Conservation (phyloP, 768 basidiomycete species). For the Holtermanniella nyarrowii region DNA sequence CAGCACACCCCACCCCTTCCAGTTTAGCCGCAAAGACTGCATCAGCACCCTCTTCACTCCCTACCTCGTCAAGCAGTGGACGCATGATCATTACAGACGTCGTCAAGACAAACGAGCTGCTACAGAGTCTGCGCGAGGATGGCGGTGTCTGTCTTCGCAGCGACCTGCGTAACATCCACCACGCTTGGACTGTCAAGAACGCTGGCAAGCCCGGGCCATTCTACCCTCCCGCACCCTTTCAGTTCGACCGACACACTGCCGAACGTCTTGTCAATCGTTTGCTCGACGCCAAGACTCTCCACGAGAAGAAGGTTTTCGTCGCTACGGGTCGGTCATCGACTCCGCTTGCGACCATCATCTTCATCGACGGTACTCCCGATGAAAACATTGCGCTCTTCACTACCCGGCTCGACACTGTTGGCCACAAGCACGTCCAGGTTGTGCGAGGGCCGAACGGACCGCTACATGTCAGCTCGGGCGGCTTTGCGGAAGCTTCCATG, state of each 20-base stretch:
- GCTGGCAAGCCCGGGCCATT: slow-evolving; percentile 24
- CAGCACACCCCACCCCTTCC: no score
- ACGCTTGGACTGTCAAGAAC: slow-evolving; percentile 14
- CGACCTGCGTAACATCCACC: slow-evolving; percentile 13
- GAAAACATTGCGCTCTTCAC: no score
- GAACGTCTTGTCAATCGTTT: slow-evolving; percentile 52
- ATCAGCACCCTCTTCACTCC: no score
- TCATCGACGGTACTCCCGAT: no score
- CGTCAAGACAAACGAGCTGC: slow-evolving; percentile 15
- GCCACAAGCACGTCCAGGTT: no score
- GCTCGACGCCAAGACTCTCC: slow-evolving; percentile 58
- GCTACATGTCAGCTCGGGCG: background rate
- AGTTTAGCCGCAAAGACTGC: no score
- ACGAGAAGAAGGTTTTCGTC: slow-evolving; percentile 57
- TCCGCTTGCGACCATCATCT: slow-evolving; percentile 52
- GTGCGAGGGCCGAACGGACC: no score
- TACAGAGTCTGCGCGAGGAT: slow-evolving; percentile 13
- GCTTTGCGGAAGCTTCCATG: background rate
- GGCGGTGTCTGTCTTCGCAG: slow-evolving; percentile 15
- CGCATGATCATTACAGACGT: background rate
- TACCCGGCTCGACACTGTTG: no score
- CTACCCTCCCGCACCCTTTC: slow-evolving; percentile 15
- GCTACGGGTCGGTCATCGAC: no score
- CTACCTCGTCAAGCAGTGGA: no score
- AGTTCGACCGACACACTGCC: slow-evolving; percentile 49